Percentiles rank a stretch among this genome's conserved stretches.
These are phyloP conservation scores for Emergomyces africanus DNA, from an alignment of 2,329 filamentous ascomycete species.

Conservation along the genomic window DNA sequence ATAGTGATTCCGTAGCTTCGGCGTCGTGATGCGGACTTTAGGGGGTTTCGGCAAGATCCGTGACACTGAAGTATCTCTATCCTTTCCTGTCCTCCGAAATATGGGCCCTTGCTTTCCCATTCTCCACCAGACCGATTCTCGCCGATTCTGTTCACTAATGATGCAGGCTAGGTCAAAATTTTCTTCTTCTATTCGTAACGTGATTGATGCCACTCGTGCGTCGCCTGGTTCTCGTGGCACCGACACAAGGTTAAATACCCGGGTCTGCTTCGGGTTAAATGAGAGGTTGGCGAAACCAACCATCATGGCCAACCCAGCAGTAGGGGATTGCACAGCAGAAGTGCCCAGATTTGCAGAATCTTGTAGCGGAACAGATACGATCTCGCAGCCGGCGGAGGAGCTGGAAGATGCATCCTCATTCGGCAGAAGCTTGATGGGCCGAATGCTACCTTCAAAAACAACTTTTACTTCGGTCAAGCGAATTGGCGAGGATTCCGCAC, in stretches of 20 bases:
- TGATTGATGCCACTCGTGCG: constrained; percentile 51
- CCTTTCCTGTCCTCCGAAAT: constrained; percentile 30
- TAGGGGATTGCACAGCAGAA: constrained; percentile 20
- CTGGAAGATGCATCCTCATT: constrained; percentile 17
- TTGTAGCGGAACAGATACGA: constrained; percentile 21
- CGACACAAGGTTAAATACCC: constrained; percentile 58
- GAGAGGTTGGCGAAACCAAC: constrained; percentile 50
- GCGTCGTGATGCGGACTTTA: constrained; percentile 66
- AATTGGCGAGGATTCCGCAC: constrained; percentile 33
- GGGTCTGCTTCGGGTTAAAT: constrained; percentile 53
- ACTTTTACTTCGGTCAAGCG: constrained; percentile 37
- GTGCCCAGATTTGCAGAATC: constrained; percentile 13
- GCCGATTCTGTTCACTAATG: constrained; percentile 32
- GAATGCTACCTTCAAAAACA: constrained; percentile 40
- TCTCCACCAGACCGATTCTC: constrained; percentile 32
- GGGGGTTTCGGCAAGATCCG: constrained; percentile 79
- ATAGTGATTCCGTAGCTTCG: constrained; percentile 54
- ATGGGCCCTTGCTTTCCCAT: constrained; percentile 22
- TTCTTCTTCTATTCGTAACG: constrained; percentile 49
- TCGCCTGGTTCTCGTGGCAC: constrained; percentile 73
- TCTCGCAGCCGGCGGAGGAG: constrained; percentile 14
- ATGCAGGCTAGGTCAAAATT: constrained; percentile 56
- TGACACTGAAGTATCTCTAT: constrained; percentile 42
- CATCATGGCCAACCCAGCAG: constrained; percentile 29
- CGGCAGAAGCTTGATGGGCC: constrained; percentile 29